Conservation (phyloP, 1,284 basidiomycete genomes). For the Ganoderma meredithae region DNA sequence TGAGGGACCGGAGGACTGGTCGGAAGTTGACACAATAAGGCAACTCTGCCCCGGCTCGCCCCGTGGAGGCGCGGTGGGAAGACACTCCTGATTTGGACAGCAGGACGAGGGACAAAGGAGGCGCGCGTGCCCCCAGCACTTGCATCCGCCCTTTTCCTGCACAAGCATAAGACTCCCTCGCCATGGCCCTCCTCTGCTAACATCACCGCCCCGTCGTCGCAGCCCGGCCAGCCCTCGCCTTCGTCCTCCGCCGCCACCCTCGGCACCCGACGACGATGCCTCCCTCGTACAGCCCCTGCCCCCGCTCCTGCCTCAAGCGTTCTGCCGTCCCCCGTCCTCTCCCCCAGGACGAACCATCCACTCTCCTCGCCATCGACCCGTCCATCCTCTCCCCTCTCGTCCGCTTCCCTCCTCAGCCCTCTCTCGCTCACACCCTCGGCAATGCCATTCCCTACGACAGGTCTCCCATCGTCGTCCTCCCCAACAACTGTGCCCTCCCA, state of each 20-base stretch:
- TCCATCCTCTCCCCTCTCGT: constrained; percentile 38
- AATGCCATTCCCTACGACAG: constrained; percentile 74
- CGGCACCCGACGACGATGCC: constrained; percentile 32
- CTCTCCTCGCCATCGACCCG: constrained; percentile 37
- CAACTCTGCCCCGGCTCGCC: constrained; percentile 9
- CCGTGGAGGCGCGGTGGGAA: constrained; percentile 15
- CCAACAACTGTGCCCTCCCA: constrained; percentile 72
- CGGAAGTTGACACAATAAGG: constrained; percentile 9
- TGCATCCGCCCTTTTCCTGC: constrained; percentile 8
- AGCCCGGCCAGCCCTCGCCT: background rate
- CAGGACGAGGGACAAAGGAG: constrained; percentile 23
- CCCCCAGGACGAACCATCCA: constrained; percentile 36
- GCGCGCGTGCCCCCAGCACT: constrained; percentile 17
- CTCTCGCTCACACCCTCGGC: constrained; percentile 60
- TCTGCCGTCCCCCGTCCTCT: constrained; percentile 28
- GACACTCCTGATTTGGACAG: constrained; percentile 13
- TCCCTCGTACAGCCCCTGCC: constrained; percentile 40
- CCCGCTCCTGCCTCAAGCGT: constrained; percentile 54
- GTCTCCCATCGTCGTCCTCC: constrained; percentile 71
- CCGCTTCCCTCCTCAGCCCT: constrained; percentile 55
- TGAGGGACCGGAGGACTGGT: constrained; percentile 9
- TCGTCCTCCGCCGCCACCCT: constrained; percentile 6
- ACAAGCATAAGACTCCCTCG: constrained; percentile 17
- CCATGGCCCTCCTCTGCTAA: constrained; percentile 28
- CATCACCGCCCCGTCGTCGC: constrained; percentile 13